Evolutionary conservation across 2,329 filamentous ascomycete genomes (phyloP).

Genomic region (Xylaria arbuscula): DNA sequence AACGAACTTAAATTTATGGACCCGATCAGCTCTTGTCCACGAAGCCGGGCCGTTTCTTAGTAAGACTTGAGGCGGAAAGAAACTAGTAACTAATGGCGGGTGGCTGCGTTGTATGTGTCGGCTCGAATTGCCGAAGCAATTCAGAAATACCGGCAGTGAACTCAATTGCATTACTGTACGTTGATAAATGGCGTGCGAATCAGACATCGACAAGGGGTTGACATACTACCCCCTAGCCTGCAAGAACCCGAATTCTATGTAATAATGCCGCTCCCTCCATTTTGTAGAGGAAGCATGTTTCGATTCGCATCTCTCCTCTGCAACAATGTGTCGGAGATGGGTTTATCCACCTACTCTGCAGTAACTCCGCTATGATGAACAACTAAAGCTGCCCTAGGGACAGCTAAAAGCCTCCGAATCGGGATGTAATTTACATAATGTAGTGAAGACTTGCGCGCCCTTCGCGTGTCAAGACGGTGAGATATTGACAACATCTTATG

Average conservation of each 20-base stretch:
- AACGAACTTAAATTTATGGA: not conserved
- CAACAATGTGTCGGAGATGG: not conserved
- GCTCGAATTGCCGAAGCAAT: not conserved
- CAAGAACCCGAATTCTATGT: not conserved
- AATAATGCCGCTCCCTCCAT: not conserved
- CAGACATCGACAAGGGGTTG: not conserved
- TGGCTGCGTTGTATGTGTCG: not conserved
- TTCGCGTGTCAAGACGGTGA: conserved; percentile 8
- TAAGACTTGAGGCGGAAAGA: not conserved
- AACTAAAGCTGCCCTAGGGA: not conserved
- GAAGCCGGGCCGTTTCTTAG: not conserved
- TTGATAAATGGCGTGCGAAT: not conserved
- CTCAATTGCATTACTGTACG: not conserved
- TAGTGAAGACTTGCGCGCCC: conserved; percentile 6
- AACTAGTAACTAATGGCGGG: not conserved
- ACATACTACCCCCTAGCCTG: not conserved
- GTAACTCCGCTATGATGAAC: not conserved
- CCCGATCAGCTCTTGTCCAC: not conserved
- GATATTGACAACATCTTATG: not conserved
- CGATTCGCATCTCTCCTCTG: not conserved
- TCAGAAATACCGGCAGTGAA: not conserved
- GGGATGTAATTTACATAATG: not conserved
- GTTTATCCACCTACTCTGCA: not conserved
- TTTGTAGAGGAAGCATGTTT: not conserved
- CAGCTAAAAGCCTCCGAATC: not conserved